A percentile compares a stretch with the other conserved stretches of the same genome.
phyloP scores from a whole-genome alignment of 495 filamentous ascomycete species.

The Podospora fimiseda region DNA sequence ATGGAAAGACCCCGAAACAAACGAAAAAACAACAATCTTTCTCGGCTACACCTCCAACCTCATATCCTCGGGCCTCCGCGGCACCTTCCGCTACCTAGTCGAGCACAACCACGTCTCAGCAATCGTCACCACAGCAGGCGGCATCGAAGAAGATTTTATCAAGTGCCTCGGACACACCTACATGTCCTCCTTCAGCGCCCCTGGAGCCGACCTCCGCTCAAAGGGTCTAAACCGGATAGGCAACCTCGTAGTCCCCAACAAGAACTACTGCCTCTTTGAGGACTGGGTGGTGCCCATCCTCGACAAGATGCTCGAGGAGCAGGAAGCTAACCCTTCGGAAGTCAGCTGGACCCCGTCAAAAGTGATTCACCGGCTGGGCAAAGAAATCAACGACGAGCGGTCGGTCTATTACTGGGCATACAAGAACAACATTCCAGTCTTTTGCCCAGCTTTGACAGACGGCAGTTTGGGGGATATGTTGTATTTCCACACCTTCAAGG shows the following conservation, averaged over 20 bases:
- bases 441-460: slow-evolving; percentile 93
- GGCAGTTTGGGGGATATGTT: slow-evolving; percentile 95
- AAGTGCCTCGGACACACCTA: slow-evolving; percentile 95
- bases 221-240: slow-evolving; percentile 93
- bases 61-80: slow-evolving; percentile 88
- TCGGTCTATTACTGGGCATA: slow-evolving; percentile 93
- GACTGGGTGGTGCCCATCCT: slow-evolving; percentile 95
- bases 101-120: slow-evolving; percentile 84
- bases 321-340: slow-evolving; percentile 66
- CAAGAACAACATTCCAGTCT: slow-evolving; percentile 89
- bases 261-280: slow-evolving; percentile 94
- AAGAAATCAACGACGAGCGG: slow-evolving; percentile 83
- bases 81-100: slow-evolving; percentile 85
- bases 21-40: slow-evolving; percentile 79
- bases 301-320: slow-evolving; percentile 85
- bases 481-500: slow-evolving; percentile 90
- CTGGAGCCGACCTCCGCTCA: slow-evolving; percentile 66
- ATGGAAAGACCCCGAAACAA: slow-evolving; percentile 68
- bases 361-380: slow-evolving; percentile 77
- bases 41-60: slow-evolving; percentile 95
- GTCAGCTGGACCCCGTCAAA: slow-evolving; percentile 87
- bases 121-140: slow-evolving; percentile 94
- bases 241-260: slow-evolving; percentile 92
- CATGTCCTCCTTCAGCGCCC: slow-evolving; percentile 71
- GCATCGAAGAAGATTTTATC: slow-evolving; percentile 95